phyloP scores from a whole-genome alignment of 2,329 filamentous ascomycete genomes.

The Stachybotrys echinatus region DNA sequence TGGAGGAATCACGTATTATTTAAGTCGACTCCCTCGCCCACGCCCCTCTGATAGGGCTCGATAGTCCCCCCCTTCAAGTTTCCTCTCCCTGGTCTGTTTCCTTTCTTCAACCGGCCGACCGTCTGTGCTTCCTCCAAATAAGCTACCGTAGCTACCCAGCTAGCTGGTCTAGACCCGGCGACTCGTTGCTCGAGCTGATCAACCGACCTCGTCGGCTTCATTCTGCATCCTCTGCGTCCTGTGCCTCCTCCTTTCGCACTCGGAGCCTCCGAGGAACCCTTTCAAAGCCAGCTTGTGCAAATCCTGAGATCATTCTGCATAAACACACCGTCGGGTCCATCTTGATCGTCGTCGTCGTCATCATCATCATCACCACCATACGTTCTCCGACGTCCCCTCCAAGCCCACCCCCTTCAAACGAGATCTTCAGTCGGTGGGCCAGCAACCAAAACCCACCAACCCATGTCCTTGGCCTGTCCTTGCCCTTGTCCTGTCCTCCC shows the following conservation, averaged over 20 bases:
- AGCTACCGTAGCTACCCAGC: no score
- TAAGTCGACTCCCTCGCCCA: no score
- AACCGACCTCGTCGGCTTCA: no score
- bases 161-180: not conserved
- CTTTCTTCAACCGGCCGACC: not conserved
- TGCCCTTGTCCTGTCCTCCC: not conserved
- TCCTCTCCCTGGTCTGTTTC: no score
- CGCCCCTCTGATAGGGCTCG: no score
- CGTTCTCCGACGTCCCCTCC: no score
- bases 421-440: not conserved
- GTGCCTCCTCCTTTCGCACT: no score
- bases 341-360: not conserved
- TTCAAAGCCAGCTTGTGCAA: not conserved
- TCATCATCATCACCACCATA: not conserved
- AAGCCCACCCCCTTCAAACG: not conserved
- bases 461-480: not conserved
- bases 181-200: no score
- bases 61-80: no score
- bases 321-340: not conserved
- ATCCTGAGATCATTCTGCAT: constrained; percentile 4
- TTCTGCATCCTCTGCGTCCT: no score
- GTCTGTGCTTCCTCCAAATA: no score
- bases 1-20: no score
- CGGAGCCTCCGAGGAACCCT: not conserved
- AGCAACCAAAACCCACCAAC: not conserved